Percentiles rank a stretch among this genome's conserved stretches.
Evolutionary conservation across 2,329 filamentous ascomycete genomes (phyloP).

Genomic region (Monilinia aucupariae): DNA sequence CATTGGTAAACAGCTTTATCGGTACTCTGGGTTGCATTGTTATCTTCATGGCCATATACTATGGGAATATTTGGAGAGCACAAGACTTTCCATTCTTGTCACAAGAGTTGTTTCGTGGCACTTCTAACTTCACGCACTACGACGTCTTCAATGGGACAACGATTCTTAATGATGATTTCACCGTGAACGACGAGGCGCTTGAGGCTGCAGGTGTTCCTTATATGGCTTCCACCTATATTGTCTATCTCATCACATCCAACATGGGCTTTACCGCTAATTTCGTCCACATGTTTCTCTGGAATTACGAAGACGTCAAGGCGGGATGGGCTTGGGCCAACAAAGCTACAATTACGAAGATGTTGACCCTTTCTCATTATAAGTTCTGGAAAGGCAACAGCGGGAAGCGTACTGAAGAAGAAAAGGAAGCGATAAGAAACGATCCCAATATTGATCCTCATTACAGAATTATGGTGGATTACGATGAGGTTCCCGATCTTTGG

Average conservation of each 20-base stretch:
- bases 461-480: slow-evolving; percentile 43
- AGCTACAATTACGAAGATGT: slow-evolving; percentile 21
- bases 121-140: slow-evolving; percentile 37
- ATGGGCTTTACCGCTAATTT: slow-evolving; percentile 44
- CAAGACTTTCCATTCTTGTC: slow-evolving; percentile 42
- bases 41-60: slow-evolving; percentile 39
- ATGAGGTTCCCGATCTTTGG: slow-evolving; percentile 53
- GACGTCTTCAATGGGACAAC: slow-evolving; percentile 41
- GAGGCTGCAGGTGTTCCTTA: slow-evolving; percentile 39
- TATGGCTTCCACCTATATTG: slow-evolving; percentile 39
- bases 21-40: slow-evolving; percentile 35
- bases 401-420: slow-evolving; percentile 20
- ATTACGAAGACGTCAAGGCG: slow-evolving; percentile 38
- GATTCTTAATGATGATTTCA: slow-evolving; percentile 39
- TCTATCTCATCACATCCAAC: slow-evolving; percentile 42
- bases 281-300: slow-evolving; percentile 41
- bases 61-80: slow-evolving; percentile 40
- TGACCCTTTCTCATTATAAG: slow-evolving; percentile 29
- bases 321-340: slow-evolving; percentile 32
- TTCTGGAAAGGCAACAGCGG: slow-evolving; percentile 20
- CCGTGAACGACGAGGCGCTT: slow-evolving; percentile 38
- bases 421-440: slow-evolving; percentile 19
- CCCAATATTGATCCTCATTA: slow-evolving; percentile 40
- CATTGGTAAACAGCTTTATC: slow-evolving; percentile 34
- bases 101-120: slow-evolving; percentile 38